Evolutionary conservation across 2,329 filamentous ascomycete species (phyloP), one percentile per base, ranked within the genome.

Genomic region (Penicillium nordicum): DNA sequence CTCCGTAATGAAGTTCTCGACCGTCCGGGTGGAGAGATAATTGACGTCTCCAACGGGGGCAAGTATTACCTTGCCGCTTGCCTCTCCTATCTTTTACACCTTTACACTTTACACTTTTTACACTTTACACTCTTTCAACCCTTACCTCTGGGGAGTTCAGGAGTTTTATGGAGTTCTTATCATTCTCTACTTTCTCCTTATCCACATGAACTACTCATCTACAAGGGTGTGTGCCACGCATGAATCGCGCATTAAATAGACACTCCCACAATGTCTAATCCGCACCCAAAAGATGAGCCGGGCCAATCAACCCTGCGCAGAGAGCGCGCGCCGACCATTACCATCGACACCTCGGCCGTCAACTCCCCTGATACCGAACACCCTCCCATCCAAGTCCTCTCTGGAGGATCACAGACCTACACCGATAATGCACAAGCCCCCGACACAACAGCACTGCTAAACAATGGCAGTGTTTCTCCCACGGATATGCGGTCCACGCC

Each of bases 331-430:
- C 81, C 81, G 23, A 83, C 81, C 11, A 84, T 83, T 50, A 83
- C 80, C 30, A 82, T 84, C 59, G 80, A 84, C 66, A 83, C 81
- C 23, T 82, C 81, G 56, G 79, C 80, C 53, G 79, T 81, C 61
- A 79, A 72, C 69, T 70, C 70, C 50, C 63, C 71, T 8, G 72
- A 75, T 56, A 63, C 69, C 14, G 64, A 66, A 50, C 66, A 68
- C 53, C 64, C 72, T 50, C 70, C 71, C 53, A 61, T 70, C 49
- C 72, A 71, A 61, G 59, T 70, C 47, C 62, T 72, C 30, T 69
- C 74, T 50, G 73, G 69, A 54, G 69, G 71, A 32, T 66, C 73
- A 32, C 76, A 72, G 34, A 69, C 71, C 45, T 74, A 73, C 32
- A 72, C 77, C 9, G 70, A 72, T 29, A 65, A 71, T 57, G 65